phyloP scores from a whole-genome alignment of 345 rosid species.

The Turnera subulata region DNA sequence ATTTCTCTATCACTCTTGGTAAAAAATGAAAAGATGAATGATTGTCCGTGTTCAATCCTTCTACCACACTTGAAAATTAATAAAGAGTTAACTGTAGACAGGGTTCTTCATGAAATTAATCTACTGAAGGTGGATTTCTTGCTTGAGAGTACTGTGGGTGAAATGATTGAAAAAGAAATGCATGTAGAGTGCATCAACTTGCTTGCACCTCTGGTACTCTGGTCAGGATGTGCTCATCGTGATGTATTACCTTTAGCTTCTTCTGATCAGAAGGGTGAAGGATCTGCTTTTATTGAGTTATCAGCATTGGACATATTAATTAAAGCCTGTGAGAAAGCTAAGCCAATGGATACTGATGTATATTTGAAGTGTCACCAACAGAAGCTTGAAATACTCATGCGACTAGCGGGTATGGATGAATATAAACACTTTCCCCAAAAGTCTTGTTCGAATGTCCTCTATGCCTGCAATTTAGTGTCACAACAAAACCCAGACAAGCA shows the following conservation, averaged over 20 bases:
- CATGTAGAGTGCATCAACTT: slow-evolving; percentile 57
- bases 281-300: slow-evolving; percentile 51
- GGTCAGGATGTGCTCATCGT: slow-evolving; percentile 37
- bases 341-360: slow-evolving; percentile 55
- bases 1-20: slow-evolving; percentile 61
- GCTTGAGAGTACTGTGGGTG: slow-evolving; percentile 64
- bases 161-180: slow-evolving; percentile 70
- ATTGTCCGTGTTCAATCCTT: slow-evolving; percentile 36
- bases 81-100: slow-evolving; percentile 55
- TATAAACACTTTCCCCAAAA: slow-evolving; percentile 32
- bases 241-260: slow-evolving; percentile 38
- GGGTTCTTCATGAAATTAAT: slow-evolving; percentile 69
- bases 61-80: slow-evolving; percentile 62
- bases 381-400: slow-evolving; percentile 72
- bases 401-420: slow-evolving; percentile 47
- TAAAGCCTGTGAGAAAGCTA: slow-evolving; percentile 64
- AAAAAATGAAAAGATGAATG: slow-evolving; percentile 33
- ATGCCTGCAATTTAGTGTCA: slow-evolving; percentile 34
- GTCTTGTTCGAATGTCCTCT: slow-evolving; percentile 23
- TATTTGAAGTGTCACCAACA: slow-evolving; percentile 67
- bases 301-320: slow-evolving; percentile 66
- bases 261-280: slow-evolving; percentile 36
- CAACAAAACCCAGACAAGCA: slow-evolving; percentile 40
- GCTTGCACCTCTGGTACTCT: slow-evolving; percentile 77
- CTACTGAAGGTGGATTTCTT: slow-evolving; percentile 65